Evolutionary conservation across 139 green algal genomes (phyloP).

Genomic region (Micractinium sp.): DNA sequence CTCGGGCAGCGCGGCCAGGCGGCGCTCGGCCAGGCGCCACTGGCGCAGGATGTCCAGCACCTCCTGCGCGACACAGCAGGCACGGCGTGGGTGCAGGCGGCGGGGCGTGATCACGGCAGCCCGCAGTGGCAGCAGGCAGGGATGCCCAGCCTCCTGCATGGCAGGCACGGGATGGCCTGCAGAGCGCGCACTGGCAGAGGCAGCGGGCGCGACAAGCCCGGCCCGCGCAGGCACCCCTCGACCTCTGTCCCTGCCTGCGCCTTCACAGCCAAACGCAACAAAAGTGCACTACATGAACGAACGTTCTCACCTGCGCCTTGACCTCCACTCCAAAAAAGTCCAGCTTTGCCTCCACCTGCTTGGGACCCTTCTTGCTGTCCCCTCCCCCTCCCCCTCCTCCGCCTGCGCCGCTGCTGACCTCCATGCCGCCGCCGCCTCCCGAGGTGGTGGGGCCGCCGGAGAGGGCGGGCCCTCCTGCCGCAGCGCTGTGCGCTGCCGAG

Average conservation of each 20-base stretch:
- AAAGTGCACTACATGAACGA: too few species aligned
- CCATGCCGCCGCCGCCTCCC: not conserved
- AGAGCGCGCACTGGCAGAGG: too few species aligned
- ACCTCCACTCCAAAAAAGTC: slow-evolving; percentile 93
- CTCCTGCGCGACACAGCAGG: slow-evolving; percentile 55
- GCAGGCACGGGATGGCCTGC: too few species aligned
- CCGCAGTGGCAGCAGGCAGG: slow-evolving; percentile 30
- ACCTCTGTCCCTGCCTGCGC: too few species aligned
- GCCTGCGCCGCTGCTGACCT: slow-evolving; percentile 18
- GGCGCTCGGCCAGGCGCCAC: slow-evolving; percentile 66
- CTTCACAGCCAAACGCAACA: too few species aligned
- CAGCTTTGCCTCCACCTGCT: slow-evolving; percentile 63
- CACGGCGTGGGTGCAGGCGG: not conserved
- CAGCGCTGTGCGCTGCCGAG: not conserved
- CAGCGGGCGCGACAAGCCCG: too few species aligned
- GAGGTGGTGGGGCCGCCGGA: not conserved
- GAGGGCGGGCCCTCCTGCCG: not conserved
- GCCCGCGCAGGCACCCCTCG: too few species aligned
- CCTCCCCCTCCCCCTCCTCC: slow-evolving; percentile 21
- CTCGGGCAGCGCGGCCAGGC: slow-evolving; percentile 31
- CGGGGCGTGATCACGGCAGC: not conserved
- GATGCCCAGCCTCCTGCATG: slow-evolving; percentile 62
- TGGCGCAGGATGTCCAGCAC: slow-evolving; percentile 59
- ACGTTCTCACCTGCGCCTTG: slow-evolving; percentile 59
- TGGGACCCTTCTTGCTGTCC: slow-evolving; percentile 10